Evolutionary conservation across 225 moss, liverwort and hornwort genomes (phyloP).

Genomic region (Polytrichum formosum): DNA sequence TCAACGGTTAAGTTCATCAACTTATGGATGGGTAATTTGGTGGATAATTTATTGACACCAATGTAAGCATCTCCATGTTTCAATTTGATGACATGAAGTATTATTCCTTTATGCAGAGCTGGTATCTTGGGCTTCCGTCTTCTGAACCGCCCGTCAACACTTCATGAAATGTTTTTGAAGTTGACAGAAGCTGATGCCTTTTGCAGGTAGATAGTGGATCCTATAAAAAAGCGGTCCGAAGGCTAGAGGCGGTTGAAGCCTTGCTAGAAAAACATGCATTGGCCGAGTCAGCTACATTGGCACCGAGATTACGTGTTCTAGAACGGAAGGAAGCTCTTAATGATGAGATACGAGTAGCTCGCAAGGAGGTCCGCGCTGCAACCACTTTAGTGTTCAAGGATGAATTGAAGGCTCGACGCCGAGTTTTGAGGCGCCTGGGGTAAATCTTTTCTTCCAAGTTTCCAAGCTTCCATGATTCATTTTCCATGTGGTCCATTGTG

Average conservation of each 20-base stretch:
- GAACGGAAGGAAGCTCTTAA: constrained; percentile 67
- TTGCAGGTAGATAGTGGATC: constrained; percentile 72
- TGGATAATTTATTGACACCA: too few relatives aligned
- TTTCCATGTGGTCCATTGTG: too few relatives aligned
- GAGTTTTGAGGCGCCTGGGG: constrained; percentile 84
- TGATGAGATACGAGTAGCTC: constrained; percentile 71
- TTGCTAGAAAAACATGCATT: constrained; percentile 75
- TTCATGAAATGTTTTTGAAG: too few relatives aligned
- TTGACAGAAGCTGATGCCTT: not conserved
- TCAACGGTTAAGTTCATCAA: too few relatives aligned
- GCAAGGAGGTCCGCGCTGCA: constrained; percentile 77
- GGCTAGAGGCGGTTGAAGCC: constrained; percentile 79
- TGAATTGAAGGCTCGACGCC: constrained; percentile 84
- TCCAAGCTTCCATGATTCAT: too few relatives aligned
- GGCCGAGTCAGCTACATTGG: constrained; percentile 58
- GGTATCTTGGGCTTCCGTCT: too few relatives aligned
- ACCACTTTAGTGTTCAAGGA: constrained; percentile 93
- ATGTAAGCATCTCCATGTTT: too few relatives aligned
- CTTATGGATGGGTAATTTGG: too few relatives aligned
- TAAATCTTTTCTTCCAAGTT: constrained; percentile 12
- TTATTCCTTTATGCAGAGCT: too few relatives aligned
- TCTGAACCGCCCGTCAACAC: too few relatives aligned
- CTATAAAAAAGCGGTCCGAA: constrained; percentile 73
- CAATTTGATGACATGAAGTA: too few relatives aligned
- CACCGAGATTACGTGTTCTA: constrained; percentile 52